phyloP scores from a whole-genome alignment of 305 asterid genomes.

The Rubia balearica region DNA sequence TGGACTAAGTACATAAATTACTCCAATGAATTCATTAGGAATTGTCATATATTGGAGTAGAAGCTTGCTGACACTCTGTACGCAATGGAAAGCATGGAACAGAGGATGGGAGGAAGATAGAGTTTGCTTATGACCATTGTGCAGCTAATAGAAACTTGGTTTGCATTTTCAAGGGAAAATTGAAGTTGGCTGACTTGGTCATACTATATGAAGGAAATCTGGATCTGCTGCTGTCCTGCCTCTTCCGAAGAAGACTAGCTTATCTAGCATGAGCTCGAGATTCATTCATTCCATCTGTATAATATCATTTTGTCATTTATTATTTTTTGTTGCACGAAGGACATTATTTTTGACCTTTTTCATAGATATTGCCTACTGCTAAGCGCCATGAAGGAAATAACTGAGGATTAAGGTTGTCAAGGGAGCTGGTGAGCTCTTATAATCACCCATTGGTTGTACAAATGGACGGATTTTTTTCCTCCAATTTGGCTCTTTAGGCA shows the following conservation, averaged over 20 bases:
- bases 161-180: slow-evolving; percentile 26
- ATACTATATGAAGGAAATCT: slow-evolving; percentile 20
- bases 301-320: slow-evolving; percentile 41
- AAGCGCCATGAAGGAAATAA: slow-evolving; percentile 43
- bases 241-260: slow-evolving; percentile 37
- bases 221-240: slow-evolving; percentile 20
- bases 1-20: slow-evolving; percentile 93
- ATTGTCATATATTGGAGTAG: slow-evolving; percentile 92
- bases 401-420: slow-evolving; percentile 11
- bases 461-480: slow-evolving; percentile 29
- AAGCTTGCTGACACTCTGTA: slow-evolving; percentile 17
- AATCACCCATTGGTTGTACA: slow-evolving; percentile 20
- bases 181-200: slow-evolving; percentile 23
- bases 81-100: slow-evolving; percentile 11
- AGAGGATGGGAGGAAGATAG: slow-evolving; percentile 19
- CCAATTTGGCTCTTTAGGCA: slow-evolving; percentile 28
- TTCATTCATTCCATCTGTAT: slow-evolving; percentile 58
- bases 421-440: slow-evolving; percentile 21
- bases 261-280: slow-evolving; percentile 33
- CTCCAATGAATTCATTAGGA: slow-evolving; percentile 83
- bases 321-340: slow-evolving; percentile 41
- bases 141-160: slow-evolving; percentile 30
- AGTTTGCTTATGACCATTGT: slow-evolving; percentile 26
- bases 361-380: slow-evolving; percentile 28
- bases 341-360: slow-evolving; percentile 42